These are phyloP conservation scores for Pecoramyces ruminantium DNA, from an alignment of 192 early-diverging fungal genomes.

Conservation along the genomic window DNA sequence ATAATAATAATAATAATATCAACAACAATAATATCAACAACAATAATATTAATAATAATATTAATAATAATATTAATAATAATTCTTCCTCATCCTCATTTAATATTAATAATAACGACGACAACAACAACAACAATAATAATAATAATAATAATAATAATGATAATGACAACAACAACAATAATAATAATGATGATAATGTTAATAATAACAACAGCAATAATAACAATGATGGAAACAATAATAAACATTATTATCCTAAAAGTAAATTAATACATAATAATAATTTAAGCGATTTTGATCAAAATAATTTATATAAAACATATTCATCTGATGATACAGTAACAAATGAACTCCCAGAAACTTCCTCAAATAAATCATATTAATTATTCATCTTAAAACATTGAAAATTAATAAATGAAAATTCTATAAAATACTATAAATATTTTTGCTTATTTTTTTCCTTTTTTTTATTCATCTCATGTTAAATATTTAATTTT, in stretches of 20 bases:
- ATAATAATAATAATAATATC: neutral
- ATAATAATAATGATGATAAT: neutral
- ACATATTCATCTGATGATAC: neutral
- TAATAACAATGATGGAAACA: neutral
- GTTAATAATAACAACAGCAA: neutral
- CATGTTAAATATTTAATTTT: no score
- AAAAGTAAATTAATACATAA: no score
- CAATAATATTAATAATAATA: neutral
- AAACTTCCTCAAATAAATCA: neutral
- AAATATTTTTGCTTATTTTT: no score
- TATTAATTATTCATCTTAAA: neutral
- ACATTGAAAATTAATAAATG: no score
- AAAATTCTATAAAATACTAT: no score
- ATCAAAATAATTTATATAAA: neutral
- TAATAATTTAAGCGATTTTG: neutral
- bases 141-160: neutral
- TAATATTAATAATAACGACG: no score
- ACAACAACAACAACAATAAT: neutral
- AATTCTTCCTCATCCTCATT: neutral
- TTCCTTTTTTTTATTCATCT: no score
- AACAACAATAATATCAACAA: neutral
- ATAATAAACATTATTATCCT: no score
- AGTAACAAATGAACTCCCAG: neutral
- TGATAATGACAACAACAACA: neutral
- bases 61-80: neutral